Conservation (phyloP, 805 yeast genomes). For the Barnettozyma sucrosica region DNA sequence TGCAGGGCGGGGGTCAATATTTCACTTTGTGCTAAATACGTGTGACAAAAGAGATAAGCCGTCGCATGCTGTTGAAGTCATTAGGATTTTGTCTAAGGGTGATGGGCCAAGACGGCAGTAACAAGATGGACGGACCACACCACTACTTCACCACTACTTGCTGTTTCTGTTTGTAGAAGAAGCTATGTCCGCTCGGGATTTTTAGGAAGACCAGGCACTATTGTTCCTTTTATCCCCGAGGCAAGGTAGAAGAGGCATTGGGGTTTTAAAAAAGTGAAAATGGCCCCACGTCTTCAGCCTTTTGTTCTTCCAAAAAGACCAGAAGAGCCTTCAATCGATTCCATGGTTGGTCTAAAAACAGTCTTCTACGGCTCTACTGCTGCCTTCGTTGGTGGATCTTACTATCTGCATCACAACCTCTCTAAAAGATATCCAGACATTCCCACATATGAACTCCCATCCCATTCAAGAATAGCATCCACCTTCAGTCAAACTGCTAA, state of each 20-base stretch:
- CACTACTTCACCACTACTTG: too few species aligned
- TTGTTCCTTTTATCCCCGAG: background rate
- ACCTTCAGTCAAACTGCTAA: constrained; percentile 7
- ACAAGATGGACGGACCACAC: too few species aligned
- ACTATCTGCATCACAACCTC: constrained; percentile 14
- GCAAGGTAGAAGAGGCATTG: too few species aligned
- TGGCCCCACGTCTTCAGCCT: background rate
- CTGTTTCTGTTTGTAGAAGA: too few species aligned
- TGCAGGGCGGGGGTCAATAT: too few species aligned
- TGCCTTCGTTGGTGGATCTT: constrained; percentile 14
- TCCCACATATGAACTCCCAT: constrained; percentile 17
- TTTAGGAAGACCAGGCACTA: background rate
- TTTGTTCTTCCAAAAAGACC: background rate
- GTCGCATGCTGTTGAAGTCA: too few species aligned
- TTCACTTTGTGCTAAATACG: too few species aligned
- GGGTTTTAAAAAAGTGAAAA: background rate
- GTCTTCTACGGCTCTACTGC: constrained; percentile 13
- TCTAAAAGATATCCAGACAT: constrained; percentile 16
- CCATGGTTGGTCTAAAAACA: constrained; percentile 7
- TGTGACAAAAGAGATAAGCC: too few species aligned
- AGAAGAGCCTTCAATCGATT: background rate
- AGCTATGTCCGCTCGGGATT: background rate
- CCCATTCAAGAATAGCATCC: constrained; percentile 9
- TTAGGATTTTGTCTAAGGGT: too few species aligned
- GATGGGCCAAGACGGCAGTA: too few species aligned